Conservation (phyloP, 768 basidiomycete genomes). For the Leucogyrophana mollusca region DNA sequence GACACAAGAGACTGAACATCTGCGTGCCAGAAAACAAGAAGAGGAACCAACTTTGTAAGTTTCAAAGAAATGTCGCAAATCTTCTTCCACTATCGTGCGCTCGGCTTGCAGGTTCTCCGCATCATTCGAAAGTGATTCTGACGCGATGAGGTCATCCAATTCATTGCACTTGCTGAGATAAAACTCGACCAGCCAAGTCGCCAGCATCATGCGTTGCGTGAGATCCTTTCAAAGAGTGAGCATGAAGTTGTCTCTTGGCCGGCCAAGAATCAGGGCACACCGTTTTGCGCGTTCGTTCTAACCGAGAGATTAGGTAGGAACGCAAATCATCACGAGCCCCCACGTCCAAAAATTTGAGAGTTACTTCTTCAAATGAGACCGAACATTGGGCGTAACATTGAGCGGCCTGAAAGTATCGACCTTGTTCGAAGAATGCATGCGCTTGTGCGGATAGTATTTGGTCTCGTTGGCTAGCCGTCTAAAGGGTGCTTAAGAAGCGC, state of each 20-base stretch:
- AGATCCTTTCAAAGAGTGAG: constrained; percentile 57
- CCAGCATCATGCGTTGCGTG: constrained; percentile 95
- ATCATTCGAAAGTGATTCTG: constrained; percentile 78
- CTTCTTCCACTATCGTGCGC: constrained; percentile 83
- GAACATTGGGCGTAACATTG: constrained; percentile 91
- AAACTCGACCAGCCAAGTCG: constrained; percentile 98
- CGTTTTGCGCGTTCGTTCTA: constrained; percentile 81
- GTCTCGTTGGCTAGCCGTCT: constrained; percentile 90
- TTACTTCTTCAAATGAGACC: constrained; percentile 86
- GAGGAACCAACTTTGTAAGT: constrained; percentile 76
- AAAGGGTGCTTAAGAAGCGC: constrained; percentile 4
- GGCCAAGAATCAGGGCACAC: constrained; percentile 43
- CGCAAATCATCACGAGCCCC: constrained; percentile 89
- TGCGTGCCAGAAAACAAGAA: neutral
- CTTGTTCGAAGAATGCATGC: constrained; percentile 71
- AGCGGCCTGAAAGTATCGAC: constrained; percentile 87
- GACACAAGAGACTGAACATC: neutral
- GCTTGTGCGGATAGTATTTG: constrained; percentile 83
- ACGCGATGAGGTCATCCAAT: constrained; percentile 89
- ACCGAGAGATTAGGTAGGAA: constrained; percentile 82
- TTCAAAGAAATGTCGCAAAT: constrained; percentile 87
- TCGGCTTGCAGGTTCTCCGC: constrained; percentile 84
- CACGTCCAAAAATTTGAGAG: constrained; percentile 85
- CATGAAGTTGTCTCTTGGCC: neutral
- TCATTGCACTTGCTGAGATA: constrained; percentile 97